Evolutionary conservation across 2,329 filamentous ascomycete species (phyloP), one percentile per base, ranked within the genome.

Genomic region (Dothideomycetidae sp.): DNA sequence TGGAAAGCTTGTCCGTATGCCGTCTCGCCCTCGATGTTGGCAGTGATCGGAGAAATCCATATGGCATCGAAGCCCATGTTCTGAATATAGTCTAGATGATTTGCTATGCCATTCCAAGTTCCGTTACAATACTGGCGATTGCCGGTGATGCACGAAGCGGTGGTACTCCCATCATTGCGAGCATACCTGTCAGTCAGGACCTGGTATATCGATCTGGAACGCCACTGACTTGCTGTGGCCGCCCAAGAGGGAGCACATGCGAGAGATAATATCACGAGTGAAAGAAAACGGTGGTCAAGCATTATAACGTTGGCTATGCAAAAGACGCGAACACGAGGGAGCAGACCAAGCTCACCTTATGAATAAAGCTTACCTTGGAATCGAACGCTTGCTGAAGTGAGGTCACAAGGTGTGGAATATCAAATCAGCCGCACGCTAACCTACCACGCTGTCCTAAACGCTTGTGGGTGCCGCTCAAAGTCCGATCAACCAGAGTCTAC

Each of bases 31-130:
- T 61, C 53, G 13, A 66, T 49, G 35, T 66, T 59, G 30, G 56
- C 48, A 1, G 70, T 64, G n/a, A 75, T 60, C 0, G 71, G 71
- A 2, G 69, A 72, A 43, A 75, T 72, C 67, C 61, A 65, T 28
- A 60, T 54, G 29, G 70, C 70, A 39, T 67, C 67, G 44, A 73
- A 74, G 15, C 70, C 71, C 66, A 75, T 70, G 31, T 64, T 64
- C 48, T 71, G 62, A 50, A 78, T 76, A 50, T 77, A 77, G 52
- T 76, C 73, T 29, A 78, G 63, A 43, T 71, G 64, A 42, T 68
- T 63, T 45, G 67, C 62, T 18, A 78, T 61, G 5, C 75, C 75
- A 36, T 60, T 54, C 49, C 69, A 79, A 1, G 68, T 72, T 11
- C 75, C 75, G 29, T 72, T 72, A 45, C 75, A 78, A 53, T 75